Evolutionary conservation across 805 yeast genomes (phyloP).

Genomic region (Nematodospora valgi): DNA sequence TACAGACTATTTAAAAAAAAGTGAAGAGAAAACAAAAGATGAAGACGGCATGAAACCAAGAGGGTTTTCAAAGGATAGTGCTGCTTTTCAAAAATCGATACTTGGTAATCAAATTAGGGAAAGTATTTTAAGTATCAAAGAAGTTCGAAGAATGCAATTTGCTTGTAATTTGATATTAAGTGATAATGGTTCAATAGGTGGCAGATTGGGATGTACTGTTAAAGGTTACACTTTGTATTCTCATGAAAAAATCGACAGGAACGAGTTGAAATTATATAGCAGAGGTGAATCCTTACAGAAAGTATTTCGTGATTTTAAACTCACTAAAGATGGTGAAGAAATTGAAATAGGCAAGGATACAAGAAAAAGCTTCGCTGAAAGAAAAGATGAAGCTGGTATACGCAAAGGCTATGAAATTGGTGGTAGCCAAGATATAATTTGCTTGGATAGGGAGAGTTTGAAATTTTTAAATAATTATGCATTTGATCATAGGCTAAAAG

Average conservation of each 20-base stretch:
- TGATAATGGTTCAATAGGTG: conserved; percentile 35
- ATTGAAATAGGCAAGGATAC: conserved; percentile 32
- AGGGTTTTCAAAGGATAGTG: conserved; percentile 11
- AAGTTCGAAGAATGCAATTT: conserved; percentile 61
- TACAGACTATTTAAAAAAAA: conserved; percentile 36
- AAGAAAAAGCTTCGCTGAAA: conserved; percentile 25
- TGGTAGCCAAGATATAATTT: conserved; percentile 21
- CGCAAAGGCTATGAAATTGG: conserved; percentile 27
- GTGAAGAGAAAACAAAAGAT: conserved; percentile 10
- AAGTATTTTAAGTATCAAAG: conserved; percentile 51
- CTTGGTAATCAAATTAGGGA: conserved; percentile 9
- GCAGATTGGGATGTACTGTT: conserved; percentile 55
- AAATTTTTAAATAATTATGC: conserved; percentile 28
- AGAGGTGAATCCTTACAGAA: conserved; percentile 33
- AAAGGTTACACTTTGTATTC: conserved; percentile 67
- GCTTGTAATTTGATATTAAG: conserved; percentile 58
- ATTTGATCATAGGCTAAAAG: conserved; percentile 23
- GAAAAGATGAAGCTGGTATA: conserved; percentile 33
- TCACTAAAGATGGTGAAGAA: conserved; percentile 44
- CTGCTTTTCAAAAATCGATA: conserved; percentile 15
- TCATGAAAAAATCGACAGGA: conserved; percentile 45
- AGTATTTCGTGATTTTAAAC: conserved; percentile 46
- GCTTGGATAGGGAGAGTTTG: conserved; percentile 22
- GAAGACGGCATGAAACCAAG: conserved; percentile 5
- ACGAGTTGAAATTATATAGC: conserved; percentile 14